These are phyloP conservation scores for Meyerozyma carpophila DNA, from an alignment of 1,139 yeast genomes.

Conservation along the genomic window DNA sequence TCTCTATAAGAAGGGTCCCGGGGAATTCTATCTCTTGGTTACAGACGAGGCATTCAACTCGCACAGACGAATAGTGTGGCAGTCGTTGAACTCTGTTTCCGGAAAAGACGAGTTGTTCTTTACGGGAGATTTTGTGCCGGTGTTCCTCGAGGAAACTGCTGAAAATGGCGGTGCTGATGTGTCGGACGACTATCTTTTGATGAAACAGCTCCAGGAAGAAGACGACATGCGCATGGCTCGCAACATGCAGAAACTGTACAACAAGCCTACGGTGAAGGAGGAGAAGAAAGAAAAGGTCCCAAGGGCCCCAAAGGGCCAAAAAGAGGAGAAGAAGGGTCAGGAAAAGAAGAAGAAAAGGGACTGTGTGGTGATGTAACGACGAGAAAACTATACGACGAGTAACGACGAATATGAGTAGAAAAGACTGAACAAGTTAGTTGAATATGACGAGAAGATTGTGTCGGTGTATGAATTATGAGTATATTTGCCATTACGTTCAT, in stretches of 20 bases:
- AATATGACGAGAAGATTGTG: no score
- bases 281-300: slow-evolving; percentile 1
- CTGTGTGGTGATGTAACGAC: not conserved
- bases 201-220: slow-evolving; percentile 52
- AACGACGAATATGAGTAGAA: no score
- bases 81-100: slow-evolving; percentile 56
- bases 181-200: slow-evolving; percentile 35
- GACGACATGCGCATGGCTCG: slow-evolving; percentile 57
- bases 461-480: no score
- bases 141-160: slow-evolving; percentile 20
- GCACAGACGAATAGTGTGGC: slow-evolving; percentile 63
- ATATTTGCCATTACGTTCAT: no score
- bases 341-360: slow-evolving; percentile 1
- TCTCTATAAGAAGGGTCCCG: slow-evolving; percentile 46
- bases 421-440: no score
- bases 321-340: not conserved
- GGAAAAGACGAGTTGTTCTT: slow-evolving; percentile 67
- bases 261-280: slow-evolving; percentile 5
- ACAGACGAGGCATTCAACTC: slow-evolving; percentile 64
- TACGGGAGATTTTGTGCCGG: slow-evolving; percentile 53
- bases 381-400: no score
- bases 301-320: not conserved
- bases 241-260: slow-evolving; percentile 30
- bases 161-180: slow-evolving; percentile 13
- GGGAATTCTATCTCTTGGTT: slow-evolving; percentile 54